These are phyloP conservation scores for Tetradesmus obliquus DNA, from an alignment of 139 green algal species.

Conservation along the genomic window DNA sequence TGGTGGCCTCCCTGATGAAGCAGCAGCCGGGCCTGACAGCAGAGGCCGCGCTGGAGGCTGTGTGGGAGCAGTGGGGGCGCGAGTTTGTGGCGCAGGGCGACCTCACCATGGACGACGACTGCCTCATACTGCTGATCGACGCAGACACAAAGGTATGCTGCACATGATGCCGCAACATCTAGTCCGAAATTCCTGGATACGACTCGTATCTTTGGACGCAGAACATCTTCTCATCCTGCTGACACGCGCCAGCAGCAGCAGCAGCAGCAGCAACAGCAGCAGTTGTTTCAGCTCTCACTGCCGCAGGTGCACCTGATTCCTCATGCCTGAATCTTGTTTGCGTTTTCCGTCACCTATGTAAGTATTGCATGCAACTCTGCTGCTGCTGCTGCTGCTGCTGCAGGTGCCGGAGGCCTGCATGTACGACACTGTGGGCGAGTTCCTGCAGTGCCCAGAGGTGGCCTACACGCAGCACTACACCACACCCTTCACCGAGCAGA, in stretches of 20 bases:
- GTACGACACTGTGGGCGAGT: slow-evolving; percentile 32
- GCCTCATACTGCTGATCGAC: slow-evolving; percentile 41
- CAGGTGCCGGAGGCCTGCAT: slow-evolving; percentile 35
- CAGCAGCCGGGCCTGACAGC: not conserved
- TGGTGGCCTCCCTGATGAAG: not conserved
- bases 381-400: not conserved
- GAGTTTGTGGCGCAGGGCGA: slow-evolving; percentile 33
- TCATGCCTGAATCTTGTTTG: too few relatives aligned
- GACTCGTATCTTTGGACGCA: too few relatives aligned
- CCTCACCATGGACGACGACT: slow-evolving; percentile 24
- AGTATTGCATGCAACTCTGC: too few relatives aligned
- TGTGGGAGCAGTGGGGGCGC: slow-evolving; percentile 17
- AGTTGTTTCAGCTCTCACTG: too few relatives aligned
- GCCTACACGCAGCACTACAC: slow-evolving; percentile 48
- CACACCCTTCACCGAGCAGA: slow-evolving; percentile 42
- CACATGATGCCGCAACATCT: too few relatives aligned
- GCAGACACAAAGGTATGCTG: slow-evolving; percentile 45
- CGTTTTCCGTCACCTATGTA: too few relatives aligned
- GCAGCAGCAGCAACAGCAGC: too few relatives aligned
- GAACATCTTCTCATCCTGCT: too few relatives aligned
- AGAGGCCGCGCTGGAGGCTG: not conserved
- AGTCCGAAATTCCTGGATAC: too few relatives aligned
- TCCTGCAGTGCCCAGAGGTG: slow-evolving; percentile 20
- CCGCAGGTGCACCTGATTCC: too few relatives aligned
- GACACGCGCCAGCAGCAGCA: too few relatives aligned